Evolutionary conservation across 169 alveolate genomes (phyloP), one percentile per base, ranked within the genome.

Genomic region (Babesia caballi): DNA sequence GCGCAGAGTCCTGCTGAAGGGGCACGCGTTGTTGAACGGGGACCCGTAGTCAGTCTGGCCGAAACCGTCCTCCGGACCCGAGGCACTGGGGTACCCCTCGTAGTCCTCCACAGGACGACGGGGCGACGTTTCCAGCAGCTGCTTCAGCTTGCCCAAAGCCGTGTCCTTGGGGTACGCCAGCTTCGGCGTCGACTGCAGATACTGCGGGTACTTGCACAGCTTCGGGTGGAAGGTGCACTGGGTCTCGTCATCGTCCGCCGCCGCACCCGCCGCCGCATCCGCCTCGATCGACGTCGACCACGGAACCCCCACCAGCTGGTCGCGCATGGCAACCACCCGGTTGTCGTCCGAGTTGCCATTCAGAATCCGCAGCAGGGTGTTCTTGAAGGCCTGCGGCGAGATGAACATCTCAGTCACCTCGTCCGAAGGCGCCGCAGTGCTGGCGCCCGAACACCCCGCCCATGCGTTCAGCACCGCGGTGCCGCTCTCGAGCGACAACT

Each of bases 361-460:
- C 21, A 78, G 68, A 21, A 78, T 59, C 71, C 58, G 54, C 72
- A 78, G 42, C 7, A 78, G 65, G 19, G 77, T 51, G 59, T 78
- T 78, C 69, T 78, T 78, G 59, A 78, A 78, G 40, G 65, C 74
- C n/a, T 50, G 60, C 17, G 72, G 60, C 46, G 68, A 65, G 4
- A 78, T 67, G 12, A 63, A 23, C 52, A 63, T 0, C 50, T 63
- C 73, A 2, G 73, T 46, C 14, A 63, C 61, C n/a, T 63, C 73
- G 8, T 28, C 27, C 3, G 38, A 27, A 7, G 56, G 33, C 2
- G 51, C 4, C 11, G 5, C 17, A 1, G n/a, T 40, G 0, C 15
- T 19, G 23, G n/a, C 75, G 2, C 33, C 2, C 23, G 50, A 36
- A 8, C 36, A 3, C 11, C 61, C 69, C 21, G 84, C 72, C 87